These are phyloP conservation scores for Phycomyces blakesleeanus DNA, from an alignment of 192 early-diverging fungal genomes.

Conservation along the genomic window DNA sequence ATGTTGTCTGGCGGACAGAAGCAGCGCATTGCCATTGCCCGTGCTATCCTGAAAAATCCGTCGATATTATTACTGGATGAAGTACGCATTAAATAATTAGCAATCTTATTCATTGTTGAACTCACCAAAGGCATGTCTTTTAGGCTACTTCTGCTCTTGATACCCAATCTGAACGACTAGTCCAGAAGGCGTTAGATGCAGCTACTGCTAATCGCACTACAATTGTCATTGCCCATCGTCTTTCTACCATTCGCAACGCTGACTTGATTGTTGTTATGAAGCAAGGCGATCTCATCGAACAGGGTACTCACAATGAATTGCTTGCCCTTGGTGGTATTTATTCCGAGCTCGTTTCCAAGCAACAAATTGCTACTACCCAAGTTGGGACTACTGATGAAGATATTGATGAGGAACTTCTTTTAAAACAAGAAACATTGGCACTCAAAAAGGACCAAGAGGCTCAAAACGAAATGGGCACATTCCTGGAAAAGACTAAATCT, in stretches of 20 bases:
- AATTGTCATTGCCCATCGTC: slow-evolving; percentile 86
- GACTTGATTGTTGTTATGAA: slow-evolving; percentile 86
- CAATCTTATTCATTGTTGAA: not conserved
- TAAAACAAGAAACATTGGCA: slow-evolving; percentile 6
- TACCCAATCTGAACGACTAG: slow-evolving; percentile 72
- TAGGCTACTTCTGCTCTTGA: slow-evolving; percentile 85
- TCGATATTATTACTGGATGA: slow-evolving; percentile 85
- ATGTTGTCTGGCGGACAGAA: slow-evolving; percentile 87
- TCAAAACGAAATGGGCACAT: not conserved
- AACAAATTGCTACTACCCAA: slow-evolving; percentile 54
- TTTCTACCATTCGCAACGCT: slow-evolving; percentile 85
- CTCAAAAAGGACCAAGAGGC: slow-evolving; percentile 1
- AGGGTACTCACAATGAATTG: slow-evolving; percentile 78
- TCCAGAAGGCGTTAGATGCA: slow-evolving; percentile 80
- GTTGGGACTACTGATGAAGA: slow-evolving; percentile 28
- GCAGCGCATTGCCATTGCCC: slow-evolving; percentile 94
- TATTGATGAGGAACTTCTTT: slow-evolving; percentile 18
- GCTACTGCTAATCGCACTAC: slow-evolving; percentile 77
- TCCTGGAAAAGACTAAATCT: not conserved
- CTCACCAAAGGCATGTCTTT: not conserved
- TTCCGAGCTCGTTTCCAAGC: slow-evolving; percentile 60
- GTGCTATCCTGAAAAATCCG: slow-evolving; percentile 88
- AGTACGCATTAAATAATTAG: slow-evolving; percentile 1
- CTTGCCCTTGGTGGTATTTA: slow-evolving; percentile 60
- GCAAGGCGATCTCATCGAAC: slow-evolving; percentile 65